Evolutionary conservation across 345 rosid species (phyloP).

Genomic region (Euphorbia peplus): DNA sequence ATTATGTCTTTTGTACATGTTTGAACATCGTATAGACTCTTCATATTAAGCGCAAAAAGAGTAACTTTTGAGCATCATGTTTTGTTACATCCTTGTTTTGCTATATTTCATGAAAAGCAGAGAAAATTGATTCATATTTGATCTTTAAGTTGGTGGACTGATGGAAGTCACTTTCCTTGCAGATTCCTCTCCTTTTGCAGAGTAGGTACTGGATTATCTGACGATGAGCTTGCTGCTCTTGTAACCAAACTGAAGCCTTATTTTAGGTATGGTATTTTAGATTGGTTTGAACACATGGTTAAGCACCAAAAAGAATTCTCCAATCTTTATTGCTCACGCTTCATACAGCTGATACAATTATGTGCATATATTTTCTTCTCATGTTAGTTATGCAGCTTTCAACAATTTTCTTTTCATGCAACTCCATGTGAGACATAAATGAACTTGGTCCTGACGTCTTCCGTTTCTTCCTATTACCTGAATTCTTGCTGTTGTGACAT

Average conservation of each 20-base stretch:
- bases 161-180: conserved; percentile 28
- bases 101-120: background rate
- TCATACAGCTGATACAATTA: background rate
- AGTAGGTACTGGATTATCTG: conserved; percentile 91
- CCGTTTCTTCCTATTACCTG: background rate
- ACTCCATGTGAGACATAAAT: background rate
- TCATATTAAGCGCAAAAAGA: background rate
- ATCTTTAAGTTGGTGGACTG: background rate
- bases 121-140: background rate
- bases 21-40: background rate
- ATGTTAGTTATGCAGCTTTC: background rate
- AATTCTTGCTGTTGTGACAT: background rate
- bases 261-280: conserved; percentile 52
- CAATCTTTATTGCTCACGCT: background rate
- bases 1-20: background rate
- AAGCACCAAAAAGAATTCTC: background rate
- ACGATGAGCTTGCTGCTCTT: conserved; percentile 79
- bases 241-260: conserved; percentile 83
- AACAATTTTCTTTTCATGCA: background rate
- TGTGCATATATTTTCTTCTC: background rate
- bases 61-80: background rate
- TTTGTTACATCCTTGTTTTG: background rate
- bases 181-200: conserved; percentile 93
- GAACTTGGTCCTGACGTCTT: background rate
- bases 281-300: background rate